Evolutionary conservation across 169 alveolate species (phyloP), one percentile per base, ranked within the genome.

Genomic region (Plasmodium gaboni): DNA sequence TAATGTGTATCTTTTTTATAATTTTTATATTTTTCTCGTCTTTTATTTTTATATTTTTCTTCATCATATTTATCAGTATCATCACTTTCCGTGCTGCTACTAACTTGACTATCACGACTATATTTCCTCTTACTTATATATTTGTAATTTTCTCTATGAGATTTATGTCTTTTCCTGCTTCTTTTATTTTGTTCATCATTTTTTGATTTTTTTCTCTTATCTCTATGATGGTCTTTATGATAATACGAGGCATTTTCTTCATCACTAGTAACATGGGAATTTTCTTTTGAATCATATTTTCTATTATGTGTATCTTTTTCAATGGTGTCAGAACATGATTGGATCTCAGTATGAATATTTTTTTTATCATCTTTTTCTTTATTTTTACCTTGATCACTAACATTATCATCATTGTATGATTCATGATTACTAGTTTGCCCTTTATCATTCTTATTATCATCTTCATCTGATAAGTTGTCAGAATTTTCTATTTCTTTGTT

Each of bases 1-100:
- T 71, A 48, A 38, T 60, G 5, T 71, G 12, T 60, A 24, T 55
- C 64, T 55, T 22, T 55, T 55, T 28, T 55, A 8, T 55, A 15
- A 12, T 3, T 13, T 55, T 55, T 55, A 55, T 55, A 55, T 55
- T 55, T 55, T 17, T 55, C 64, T 55, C 64, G 1, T 55, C 64
- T 55, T 17, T 55, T 22, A 9, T 55, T 55, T 55, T 55, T 55
- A 22, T 55, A 22, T 12, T 55, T 55, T 17, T 59, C 59, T 24
- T 48, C 64, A 22, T 60, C 28, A 13, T 61, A 24, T 13, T 19
- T 61, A 61, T 61, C 6, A 44, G 3, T 13, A 15, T 48, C 64
- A 32, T 71, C 64, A 22, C 44, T 42, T 50, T 28, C 55, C 46
- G 22, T 60, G 83, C 42, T 44, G 24, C 15, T 19, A 19, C 28